These are phyloP conservation scores for Cercophora sp. DNA, from an alignment of 495 filamentous ascomycete genomes.

Conservation along the genomic window DNA sequence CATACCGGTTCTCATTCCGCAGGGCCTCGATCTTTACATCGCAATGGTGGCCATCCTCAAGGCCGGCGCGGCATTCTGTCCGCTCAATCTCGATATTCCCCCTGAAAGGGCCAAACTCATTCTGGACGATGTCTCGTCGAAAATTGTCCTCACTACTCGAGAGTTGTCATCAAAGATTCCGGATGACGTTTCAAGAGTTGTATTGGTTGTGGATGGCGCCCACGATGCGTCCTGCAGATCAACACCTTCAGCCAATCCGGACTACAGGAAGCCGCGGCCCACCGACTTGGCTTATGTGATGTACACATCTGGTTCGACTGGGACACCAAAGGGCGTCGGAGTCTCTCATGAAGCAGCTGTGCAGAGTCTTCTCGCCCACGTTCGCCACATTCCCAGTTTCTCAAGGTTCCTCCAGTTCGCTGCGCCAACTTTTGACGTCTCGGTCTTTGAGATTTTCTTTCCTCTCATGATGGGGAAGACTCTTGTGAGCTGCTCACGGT, in stretches of 20 bases:
- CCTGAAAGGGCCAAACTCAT: slow-evolving; percentile 70
- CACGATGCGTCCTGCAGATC: neutral
- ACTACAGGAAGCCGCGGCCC: slow-evolving; percentile 15
- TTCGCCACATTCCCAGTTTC: slow-evolving; percentile 67
- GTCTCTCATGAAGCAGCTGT: slow-evolving; percentile 73
- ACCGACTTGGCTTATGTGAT: slow-evolving; percentile 75
- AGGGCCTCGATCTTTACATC: slow-evolving; percentile 68
- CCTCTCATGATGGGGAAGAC: slow-evolving; percentile 66
- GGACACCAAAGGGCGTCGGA: slow-evolving; percentile 80
- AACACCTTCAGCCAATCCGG: neutral
- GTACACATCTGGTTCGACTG: slow-evolving; percentile 88
- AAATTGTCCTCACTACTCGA: slow-evolving; percentile 48
- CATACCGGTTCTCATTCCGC: slow-evolving; percentile 69
- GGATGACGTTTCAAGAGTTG: slow-evolving; percentile 7
- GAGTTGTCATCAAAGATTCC: slow-evolving; percentile 34
- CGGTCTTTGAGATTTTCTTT: slow-evolving; percentile 86
- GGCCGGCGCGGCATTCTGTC: slow-evolving; percentile 75
- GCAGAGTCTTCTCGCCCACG: slow-evolving; percentile 73
- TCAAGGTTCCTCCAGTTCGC: slow-evolving; percentile 81
- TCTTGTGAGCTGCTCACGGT: slow-evolving; percentile 62
- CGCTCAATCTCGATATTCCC: slow-evolving; percentile 68
- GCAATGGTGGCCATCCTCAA: slow-evolving; percentile 69
- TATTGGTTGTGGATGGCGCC: slow-evolving; percentile 26
- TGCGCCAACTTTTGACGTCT: slow-evolving; percentile 83
- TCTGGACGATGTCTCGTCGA: slow-evolving; percentile 59